A percentile compares a stretch with the other conserved stretches of the same genome.
Conservation (phyloP, 2,329 filamentous ascomycete genomes). For the Fusarium nygamai region DNA sequence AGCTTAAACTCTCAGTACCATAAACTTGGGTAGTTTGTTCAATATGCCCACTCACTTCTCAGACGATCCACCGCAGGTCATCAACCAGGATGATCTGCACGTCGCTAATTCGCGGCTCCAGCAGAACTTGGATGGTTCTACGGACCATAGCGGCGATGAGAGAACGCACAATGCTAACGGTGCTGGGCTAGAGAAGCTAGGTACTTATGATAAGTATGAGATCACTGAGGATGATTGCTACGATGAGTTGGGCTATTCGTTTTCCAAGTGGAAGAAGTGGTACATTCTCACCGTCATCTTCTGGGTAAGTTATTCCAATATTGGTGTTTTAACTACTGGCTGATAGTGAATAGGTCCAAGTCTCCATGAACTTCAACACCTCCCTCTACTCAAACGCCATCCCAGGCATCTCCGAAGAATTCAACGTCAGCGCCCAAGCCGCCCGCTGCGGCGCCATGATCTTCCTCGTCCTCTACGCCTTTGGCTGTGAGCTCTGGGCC, state of each 20-base stretch:
- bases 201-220: slow-evolving; percentile 55
- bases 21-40: background rate
- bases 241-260: slow-evolving; percentile 71
- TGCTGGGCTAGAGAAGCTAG: slow-evolving; percentile 48
- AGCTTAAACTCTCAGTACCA: background rate
- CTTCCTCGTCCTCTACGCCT: slow-evolving; percentile 82
- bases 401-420: slow-evolving; percentile 72
- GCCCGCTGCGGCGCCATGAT: slow-evolving; percentile 80
- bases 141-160: slow-evolving; percentile 25
- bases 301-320: slow-evolving; percentile 45
- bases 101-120: slow-evolving; percentile 50
- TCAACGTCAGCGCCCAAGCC: slow-evolving; percentile 72
- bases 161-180: slow-evolving; percentile 48
- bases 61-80: slow-evolving; percentile 51
- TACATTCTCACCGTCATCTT: slow-evolving; percentile 78
- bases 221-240: slow-evolving; percentile 70
- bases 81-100: slow-evolving; percentile 49
- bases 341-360: slow-evolving; percentile 61
- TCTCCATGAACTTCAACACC: slow-evolving; percentile 84
- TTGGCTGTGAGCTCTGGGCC: slow-evolving; percentile 89
- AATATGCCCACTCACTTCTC: slow-evolving; percentile 49
- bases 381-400: slow-evolving; percentile 78
- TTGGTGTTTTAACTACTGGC: fast-evolving
- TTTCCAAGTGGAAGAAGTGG: slow-evolving; percentile 73
- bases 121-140: slow-evolving; percentile 42